Base-by-base conservation (phyloP, 2,329 filamentous ascomycete species). In the Cytospora piceicola region DNA sequence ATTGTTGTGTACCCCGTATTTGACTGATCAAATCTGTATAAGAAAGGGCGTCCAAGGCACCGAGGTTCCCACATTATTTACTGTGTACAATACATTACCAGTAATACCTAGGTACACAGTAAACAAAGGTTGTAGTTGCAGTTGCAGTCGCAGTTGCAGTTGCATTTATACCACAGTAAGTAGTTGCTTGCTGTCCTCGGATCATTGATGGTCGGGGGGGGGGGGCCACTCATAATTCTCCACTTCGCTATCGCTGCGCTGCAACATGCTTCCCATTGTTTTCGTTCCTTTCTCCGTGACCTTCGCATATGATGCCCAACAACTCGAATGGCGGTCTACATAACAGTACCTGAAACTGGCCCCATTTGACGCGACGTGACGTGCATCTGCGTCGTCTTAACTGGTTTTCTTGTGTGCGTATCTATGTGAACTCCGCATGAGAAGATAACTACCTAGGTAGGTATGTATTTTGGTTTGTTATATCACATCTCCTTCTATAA, bases 271-370 rank as follows among this genome's bases (percentile, higher is more conserved):
- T 46, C 24, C 57, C 57, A 30, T 59, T 20, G 24, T n/a, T 17
- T 55, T 12, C n/a, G 20, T 49, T 9, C n/a, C n/a, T 49, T 24
- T 20, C 22, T 49, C 46, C 46, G 24, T 49, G 46, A 49, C 46
- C 46, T 22, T 24, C 29, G 54, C 29, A 15, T 57, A 36, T 57
- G 14, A 34, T 36, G 30, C 39, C 39, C 24, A 49, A 27, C 24
- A 49, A 29, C 24, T 4, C 39, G 57, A 59, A 59, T 49, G 39
- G 57, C 57, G 57, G 57, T 59, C 46, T 49, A 46, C 42, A 46
- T 22, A 22, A n/a, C n/a, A 49, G 39, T 42, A 42, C 39, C 46
- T 49, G 46, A 24, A 49, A 49, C n/a, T 49, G 46, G 8, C 46
- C 46, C 46, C 46, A n/a, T 49, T 49, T 24, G n/a, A 49, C 46